Evolutionary conservation across 805 yeast species (phyloP).

Genomic region (Soucietia sequanensis): DNA sequence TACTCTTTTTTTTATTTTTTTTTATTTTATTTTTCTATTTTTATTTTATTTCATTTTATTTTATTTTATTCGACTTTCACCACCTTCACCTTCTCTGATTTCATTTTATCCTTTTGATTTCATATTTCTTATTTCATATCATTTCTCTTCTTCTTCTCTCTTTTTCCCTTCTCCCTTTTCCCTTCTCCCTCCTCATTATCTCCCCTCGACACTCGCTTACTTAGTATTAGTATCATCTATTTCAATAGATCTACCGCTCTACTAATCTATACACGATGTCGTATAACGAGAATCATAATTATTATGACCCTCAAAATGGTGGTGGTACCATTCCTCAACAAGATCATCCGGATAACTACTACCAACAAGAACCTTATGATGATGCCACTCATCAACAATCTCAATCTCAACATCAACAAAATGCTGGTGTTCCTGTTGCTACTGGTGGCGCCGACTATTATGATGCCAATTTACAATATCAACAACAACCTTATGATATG

Average conservation of each 20-base stretch:
- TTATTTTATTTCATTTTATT: not conserved
- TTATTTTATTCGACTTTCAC: not conserved
- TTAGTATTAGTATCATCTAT: too few relatives aligned
- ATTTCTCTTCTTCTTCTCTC: constrained; percentile 3
- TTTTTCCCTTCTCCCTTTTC: constrained; percentile 1
- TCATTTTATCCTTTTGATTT: not conserved
- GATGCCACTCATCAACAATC: constrained; percentile 17
- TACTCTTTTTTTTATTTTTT: not conserved
- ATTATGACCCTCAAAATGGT: constrained; percentile 44
- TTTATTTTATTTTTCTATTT: not conserved
- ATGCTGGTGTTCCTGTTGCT: constrained; percentile 22
- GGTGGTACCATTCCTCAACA: constrained; percentile 9
- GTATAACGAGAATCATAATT: constrained; percentile 55
- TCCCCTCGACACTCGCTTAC: constrained; percentile 1
- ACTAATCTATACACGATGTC: constrained; percentile 51
- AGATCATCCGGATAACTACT: constrained; percentile 24
- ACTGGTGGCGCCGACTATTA: constrained; percentile 46
- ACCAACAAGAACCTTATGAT: constrained; percentile 30
- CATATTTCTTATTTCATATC: not conserved
- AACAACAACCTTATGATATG: constrained; percentile 50
- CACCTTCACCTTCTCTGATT: not conserved
- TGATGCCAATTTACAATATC: constrained; percentile 45
- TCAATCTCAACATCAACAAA: too few relatives aligned
- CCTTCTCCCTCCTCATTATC: not conserved
- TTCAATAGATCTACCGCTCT: too few relatives aligned